phyloP scores from a whole-genome alignment of 1,284 basidiomycete genomes.

The Grifola frondosa region DNA sequence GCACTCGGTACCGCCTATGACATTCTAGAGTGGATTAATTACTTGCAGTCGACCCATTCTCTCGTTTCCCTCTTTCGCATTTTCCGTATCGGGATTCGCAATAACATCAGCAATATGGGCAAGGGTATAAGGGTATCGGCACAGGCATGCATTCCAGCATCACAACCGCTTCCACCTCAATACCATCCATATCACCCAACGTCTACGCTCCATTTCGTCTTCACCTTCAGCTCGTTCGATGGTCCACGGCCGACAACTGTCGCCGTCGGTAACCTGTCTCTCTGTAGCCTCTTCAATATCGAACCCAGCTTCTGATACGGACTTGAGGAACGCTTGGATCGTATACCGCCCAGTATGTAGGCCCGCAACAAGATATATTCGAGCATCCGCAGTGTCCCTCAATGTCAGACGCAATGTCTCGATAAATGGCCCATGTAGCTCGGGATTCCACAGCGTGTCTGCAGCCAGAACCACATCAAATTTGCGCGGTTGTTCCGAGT shows the following conservation, averaged over 20 bases:
- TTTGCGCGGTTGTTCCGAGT: too few relatives aligned
- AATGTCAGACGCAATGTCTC: constrained; percentile 50
- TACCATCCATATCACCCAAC: constrained; percentile 69
- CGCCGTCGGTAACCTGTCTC: constrained; percentile 40
- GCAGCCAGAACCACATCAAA: constrained; percentile 71
- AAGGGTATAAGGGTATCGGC: too few relatives aligned
- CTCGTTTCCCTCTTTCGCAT: too few relatives aligned
- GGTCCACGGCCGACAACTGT: constrained; percentile 51
- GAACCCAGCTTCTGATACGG: constrained; percentile 40
- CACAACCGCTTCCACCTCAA: constrained; percentile 61
- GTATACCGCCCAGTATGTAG: constrained; percentile 74
- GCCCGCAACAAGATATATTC: constrained; percentile 64
- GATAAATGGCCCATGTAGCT: constrained; percentile 53
- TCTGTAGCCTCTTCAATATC: constrained; percentile 50
- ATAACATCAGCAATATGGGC: too few relatives aligned
- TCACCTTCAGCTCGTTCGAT: constrained; percentile 49
- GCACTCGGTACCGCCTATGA: too few relatives aligned
- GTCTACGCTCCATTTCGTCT: constrained; percentile 61
- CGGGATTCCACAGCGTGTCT: constrained; percentile 75
- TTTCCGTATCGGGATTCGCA: too few relatives aligned
- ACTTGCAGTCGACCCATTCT: too few relatives aligned
- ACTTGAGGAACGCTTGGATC: constrained; percentile 56
- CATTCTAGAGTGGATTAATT: too few relatives aligned
- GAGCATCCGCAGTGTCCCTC: constrained; percentile 40
- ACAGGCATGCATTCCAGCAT: too few relatives aligned